These are phyloP conservation scores for Xanthoconium stramineum DNA, from an alignment of 768 basidiomycete species.

Conservation along the genomic window DNA sequence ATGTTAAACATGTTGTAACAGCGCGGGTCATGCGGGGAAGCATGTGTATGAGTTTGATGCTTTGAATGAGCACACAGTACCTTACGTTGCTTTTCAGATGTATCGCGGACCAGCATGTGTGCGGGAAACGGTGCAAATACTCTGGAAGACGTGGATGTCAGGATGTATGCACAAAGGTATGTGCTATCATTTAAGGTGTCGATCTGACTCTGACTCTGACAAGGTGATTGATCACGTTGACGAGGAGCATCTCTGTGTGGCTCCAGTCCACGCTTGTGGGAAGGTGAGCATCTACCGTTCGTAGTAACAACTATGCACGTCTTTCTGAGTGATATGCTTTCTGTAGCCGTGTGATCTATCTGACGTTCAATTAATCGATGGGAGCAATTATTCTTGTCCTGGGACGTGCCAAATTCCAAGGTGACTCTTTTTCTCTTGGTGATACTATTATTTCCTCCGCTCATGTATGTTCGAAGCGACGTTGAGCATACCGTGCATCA, in stretches of 20 bases:
- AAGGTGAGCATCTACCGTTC: constrained; percentile 31
- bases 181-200: not conserved
- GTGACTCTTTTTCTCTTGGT: constrained; percentile 23
- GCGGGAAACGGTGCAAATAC: constrained; percentile 49
- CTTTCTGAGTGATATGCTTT: not conserved
- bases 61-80: accelerated
- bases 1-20: constrained; percentile 15
- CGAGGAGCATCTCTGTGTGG: constrained; percentile 52
- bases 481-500: no score
- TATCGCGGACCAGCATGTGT: constrained; percentile 48
- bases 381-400: constrained; percentile 36
- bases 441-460: constrained; percentile 7
- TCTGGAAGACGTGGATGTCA: constrained; percentile 49
- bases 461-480: not conserved
- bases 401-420: constrained; percentile 38
- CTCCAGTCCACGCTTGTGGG: constrained; percentile 53
- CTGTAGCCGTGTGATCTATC: constrained; percentile 43
- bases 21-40: constrained; percentile 56
- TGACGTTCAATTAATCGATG: constrained; percentile 12
- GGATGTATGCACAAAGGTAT: constrained; percentile 49
- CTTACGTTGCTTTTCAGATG: constrained; percentile 39
- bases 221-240: constrained; percentile 48
- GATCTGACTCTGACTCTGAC: constrained; percentile 8
- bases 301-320: no score
- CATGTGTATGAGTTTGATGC: constrained; percentile 43